These are phyloP conservation scores for Gossypium arboreum DNA, from an alignment of 345 rosid species.

Conservation along the genomic window DNA sequence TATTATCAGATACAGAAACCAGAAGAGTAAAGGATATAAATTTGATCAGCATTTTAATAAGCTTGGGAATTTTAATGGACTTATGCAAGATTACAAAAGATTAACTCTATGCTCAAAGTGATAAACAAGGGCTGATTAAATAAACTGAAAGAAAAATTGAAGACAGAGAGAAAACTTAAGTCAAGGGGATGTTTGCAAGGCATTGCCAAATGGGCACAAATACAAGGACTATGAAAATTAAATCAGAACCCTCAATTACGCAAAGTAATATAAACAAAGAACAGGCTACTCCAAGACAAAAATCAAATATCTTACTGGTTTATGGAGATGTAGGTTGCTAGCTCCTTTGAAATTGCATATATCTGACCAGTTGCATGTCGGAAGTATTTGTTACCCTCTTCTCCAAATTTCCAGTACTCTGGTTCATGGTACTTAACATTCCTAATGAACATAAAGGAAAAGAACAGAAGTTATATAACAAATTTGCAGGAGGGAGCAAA, in stretches of 20 bases:
- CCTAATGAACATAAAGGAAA: constrained; percentile 35
- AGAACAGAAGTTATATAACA: not conserved
- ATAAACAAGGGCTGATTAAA: not conserved
- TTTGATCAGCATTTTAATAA: not conserved
- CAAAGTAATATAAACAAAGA: not conserved
- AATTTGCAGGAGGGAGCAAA: not conserved
- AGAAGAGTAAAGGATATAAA: no score
- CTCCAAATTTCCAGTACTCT: constrained; percentile 98
- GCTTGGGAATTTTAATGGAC: not conserved
- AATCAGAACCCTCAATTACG: not conserved
- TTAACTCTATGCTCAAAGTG: not conserved
- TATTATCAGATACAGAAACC: not conserved
- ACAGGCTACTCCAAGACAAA: not conserved
- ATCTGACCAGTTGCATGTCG: constrained; percentile 98
- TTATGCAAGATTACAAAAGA: not conserved
- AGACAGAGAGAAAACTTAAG: not conserved
- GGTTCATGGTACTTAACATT: constrained; percentile 96
- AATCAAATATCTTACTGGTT: constrained; percentile 60
- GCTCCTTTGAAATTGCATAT: constrained; percentile 90
- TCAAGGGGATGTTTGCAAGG: not conserved
- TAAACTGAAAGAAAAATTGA: not conserved
- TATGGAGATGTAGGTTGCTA: constrained; percentile 74
- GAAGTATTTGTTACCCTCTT: constrained; percentile 89
- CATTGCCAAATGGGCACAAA: not conserved
- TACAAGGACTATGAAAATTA: not conserved